Conservation (phyloP, 2,329 filamentous ascomycete genomes). For the Cryphonectria carpinicola region DNA sequence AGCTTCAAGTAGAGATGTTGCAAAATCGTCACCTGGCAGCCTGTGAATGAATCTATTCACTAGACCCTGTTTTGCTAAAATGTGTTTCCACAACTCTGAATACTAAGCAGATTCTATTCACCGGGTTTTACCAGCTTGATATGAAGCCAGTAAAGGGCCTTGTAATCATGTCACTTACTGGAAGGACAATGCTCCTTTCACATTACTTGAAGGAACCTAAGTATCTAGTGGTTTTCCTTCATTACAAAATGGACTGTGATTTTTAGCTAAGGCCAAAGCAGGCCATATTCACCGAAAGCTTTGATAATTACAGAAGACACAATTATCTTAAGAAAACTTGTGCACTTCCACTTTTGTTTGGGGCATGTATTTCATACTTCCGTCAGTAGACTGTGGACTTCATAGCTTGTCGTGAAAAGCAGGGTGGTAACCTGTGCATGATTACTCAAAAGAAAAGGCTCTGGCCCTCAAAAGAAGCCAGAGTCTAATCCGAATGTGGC, state of each 20-base stretch:
- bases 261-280: neutral
- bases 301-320: too few relatives aligned
- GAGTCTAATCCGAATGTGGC: too few relatives aligned
- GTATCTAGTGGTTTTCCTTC: too few relatives aligned
- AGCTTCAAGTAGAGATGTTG: neutral
- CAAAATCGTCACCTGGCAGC: neutral
- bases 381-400: too few relatives aligned
- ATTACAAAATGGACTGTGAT: neutral
- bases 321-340: too few relatives aligned
- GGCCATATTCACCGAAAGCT: neutral
- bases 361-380: too few relatives aligned
- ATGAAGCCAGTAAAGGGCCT: neutral
- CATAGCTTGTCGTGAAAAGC: too few relatives aligned
- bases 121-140: neutral
- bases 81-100: neutral
- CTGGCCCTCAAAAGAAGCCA: too few relatives aligned
- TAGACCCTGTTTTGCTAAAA: neutral
- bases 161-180: neutral
- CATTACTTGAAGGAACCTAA: neutral
- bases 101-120: neutral
- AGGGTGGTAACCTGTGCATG: too few relatives aligned
- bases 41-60: neutral
- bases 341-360: too few relatives aligned
- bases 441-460: neutral
- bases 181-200: neutral